Percentiles rank a stretch among this genome's conserved stretches.
Conservation (phyloP, 176 grass and related monocot species). For the Oryza coarctata region DNA sequence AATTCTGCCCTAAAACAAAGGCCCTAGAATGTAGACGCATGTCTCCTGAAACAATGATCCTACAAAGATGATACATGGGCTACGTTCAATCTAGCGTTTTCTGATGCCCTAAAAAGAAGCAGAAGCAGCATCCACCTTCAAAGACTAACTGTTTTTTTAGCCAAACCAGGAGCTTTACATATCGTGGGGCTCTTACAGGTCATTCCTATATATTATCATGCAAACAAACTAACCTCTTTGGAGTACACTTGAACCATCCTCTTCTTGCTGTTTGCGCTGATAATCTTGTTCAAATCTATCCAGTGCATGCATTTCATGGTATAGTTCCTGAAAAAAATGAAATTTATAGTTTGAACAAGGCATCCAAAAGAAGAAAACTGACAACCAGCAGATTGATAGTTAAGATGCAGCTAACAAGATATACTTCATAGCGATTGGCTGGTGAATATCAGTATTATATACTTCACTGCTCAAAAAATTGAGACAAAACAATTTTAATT, state of each 20-base stretch:
- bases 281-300: slow-evolving; percentile 97
- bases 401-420: slow-evolving; percentile 23
- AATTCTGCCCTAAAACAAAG: not conserved
- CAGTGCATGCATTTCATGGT: slow-evolving; percentile 95
- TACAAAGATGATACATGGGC: slow-evolving; percentile 1
- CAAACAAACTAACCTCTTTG: slow-evolving; percentile 75
- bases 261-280: slow-evolving; percentile 79
- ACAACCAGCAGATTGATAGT: not conserved
- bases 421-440: slow-evolving; percentile 1
- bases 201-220: slow-evolving; percentile 18
- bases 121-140: slow-evolving; percentile 11
- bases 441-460: slow-evolving; percentile 11
- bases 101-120: not conserved
- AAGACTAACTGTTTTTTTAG: slow-evolving; percentile 1
- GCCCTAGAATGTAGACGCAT: not conserved
- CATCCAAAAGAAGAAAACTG: slow-evolving; percentile 8
- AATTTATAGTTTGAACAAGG: slow-evolving; percentile 20
- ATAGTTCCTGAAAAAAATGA: slow-evolving; percentile 75
- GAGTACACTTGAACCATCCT: slow-evolving; percentile 52
- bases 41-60: slow-evolving; percentile 20
- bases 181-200: slow-evolving; percentile 13
- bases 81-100: slow-evolving; percentile 22
- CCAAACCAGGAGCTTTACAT: not conserved
- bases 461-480: slow-evolving; percentile 7
- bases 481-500: not conserved